phyloP scores from a whole-genome alignment of 78 protist species.

The Tieghemostelium lacteum region DNA sequence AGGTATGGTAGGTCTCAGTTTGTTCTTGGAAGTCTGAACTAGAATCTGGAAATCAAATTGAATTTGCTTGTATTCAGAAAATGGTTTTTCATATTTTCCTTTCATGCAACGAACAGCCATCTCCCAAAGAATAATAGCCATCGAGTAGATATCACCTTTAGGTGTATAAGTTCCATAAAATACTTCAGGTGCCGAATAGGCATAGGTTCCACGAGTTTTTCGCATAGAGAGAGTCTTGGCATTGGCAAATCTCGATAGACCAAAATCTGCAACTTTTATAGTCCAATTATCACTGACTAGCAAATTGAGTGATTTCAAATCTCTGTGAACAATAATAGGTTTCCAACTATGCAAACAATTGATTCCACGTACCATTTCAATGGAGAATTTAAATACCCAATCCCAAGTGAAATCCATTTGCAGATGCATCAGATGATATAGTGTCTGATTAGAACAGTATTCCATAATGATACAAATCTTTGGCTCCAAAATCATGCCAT shows the following conservation, averaged over 20 bases:
- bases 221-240: conserved; percentile 34
- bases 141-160: conserved; percentile 76
- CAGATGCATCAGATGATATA: conserved; percentile 69
- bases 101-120: conserved; percentile 67
- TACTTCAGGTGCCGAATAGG: conserved; percentile 82
- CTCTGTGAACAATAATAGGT: conserved; percentile 86
- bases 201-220: conserved; percentile 74
- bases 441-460: conserved; percentile 75
- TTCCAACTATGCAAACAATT: conserved; percentile 79
- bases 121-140: conserved; percentile 79
- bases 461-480: conserved; percentile 76
- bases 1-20: conserved; percentile 81
- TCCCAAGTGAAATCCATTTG: conserved; percentile 78
- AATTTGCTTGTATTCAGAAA: conserved; percentile 72
- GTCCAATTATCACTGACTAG: conserved; percentile 63
- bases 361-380: conserved; percentile 74
- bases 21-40: conserved; percentile 35
- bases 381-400: conserved; percentile 65
- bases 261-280: conserved; percentile 60
- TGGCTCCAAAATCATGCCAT: conserved; percentile 83
- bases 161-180: conserved; percentile 60
- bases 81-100: conserved; percentile 76
- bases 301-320: conserved; percentile 73
- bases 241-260: conserved; percentile 48
- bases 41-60: conserved; percentile 81